phyloP scores from a whole-genome alignment of 2,329 filamentous ascomycete species.

The Cadophora luteo-olivacea region DNA sequence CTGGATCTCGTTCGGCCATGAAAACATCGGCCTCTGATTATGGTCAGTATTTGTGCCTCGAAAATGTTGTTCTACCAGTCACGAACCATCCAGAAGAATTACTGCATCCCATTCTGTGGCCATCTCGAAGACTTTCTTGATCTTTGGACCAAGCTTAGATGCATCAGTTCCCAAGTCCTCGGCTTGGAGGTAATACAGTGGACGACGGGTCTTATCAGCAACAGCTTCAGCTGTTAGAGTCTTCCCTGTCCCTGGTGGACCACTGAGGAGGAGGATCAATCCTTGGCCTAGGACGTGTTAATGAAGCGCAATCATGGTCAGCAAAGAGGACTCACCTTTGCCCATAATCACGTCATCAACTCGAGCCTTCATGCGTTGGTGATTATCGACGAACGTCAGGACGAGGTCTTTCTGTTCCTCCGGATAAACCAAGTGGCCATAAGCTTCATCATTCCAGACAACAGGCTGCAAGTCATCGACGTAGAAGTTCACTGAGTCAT shows the following conservation, averaged over 20 bases:
- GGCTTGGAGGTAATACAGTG: conserved; percentile 34
- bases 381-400: conserved; percentile 55
- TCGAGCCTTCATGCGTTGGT: conserved; percentile 40
- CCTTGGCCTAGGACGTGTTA: conserved; percentile 23
- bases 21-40: conserved; percentile 57
- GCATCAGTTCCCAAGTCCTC: conserved; percentile 35
- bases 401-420: conserved; percentile 55
- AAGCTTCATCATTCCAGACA: conserved; percentile 52
- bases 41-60: not conserved
- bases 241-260: conserved; percentile 37
- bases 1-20: conserved; percentile 53
- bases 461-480: conserved; percentile 34
- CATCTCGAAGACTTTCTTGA: conserved; percentile 36
- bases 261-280: conserved; percentile 51
- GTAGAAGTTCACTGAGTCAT: conserved; percentile 36
- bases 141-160: conserved; percentile 28
- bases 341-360: conserved; percentile 37
- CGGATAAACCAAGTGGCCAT: conserved; percentile 54
- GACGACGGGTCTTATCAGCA: conserved; percentile 31
- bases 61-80: not conserved
- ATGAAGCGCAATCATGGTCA: not conserved
- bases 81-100: conserved; percentile 30
- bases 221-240: conserved; percentile 49
- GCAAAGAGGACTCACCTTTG: conserved; percentile 43
- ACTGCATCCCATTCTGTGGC: conserved; percentile 36